Percentiles rank a stretch among this genome's conserved stretches.
Evolutionary conservation across 1,139 yeast genomes (phyloP).

Genomic region (Blastobotrys aristatus): DNA sequence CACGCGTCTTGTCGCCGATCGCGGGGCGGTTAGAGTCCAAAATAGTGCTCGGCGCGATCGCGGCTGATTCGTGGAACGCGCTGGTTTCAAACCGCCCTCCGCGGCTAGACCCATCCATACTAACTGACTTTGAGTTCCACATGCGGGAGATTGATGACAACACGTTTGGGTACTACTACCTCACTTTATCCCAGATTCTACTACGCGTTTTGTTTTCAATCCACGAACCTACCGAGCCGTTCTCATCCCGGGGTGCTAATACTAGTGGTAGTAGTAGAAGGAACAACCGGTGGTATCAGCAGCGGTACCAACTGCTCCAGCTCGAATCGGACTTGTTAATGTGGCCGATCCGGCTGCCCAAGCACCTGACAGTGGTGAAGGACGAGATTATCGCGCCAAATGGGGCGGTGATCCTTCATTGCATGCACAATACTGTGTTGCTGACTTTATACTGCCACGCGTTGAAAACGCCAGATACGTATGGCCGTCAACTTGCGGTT

Average conservation of each 20-base stretch:
- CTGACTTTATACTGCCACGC: constrained; percentile 19
- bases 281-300: constrained; percentile 5
- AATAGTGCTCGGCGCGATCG: constrained; percentile 15
- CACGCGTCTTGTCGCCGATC: constrained; percentile 5
- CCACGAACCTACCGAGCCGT: constrained; percentile 1
- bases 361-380: constrained; percentile 22
- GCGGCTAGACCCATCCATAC: constrained; percentile 1
- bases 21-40: constrained; percentile 4
- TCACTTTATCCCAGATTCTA: constrained; percentile 17
- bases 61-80: constrained; percentile 19
- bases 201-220: constrained; percentile 11
- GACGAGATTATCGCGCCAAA: constrained; percentile 23
- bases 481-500: constrained; percentile 21
- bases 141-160: constrained; percentile 16
- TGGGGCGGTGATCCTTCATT: constrained; percentile 23
- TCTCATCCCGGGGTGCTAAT: background rate
- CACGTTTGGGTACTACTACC: constrained; percentile 19
- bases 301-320: constrained; percentile 9
- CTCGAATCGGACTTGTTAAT: constrained; percentile 23
- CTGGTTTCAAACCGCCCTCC: constrained; percentile 14
- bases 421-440: constrained; percentile 21
- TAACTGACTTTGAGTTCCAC: constrained; percentile 9
- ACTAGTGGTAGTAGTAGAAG: background rate
- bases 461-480: constrained; percentile 14
- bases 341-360: constrained; percentile 24